Evolutionary conservation across 306 rosid genomes (phyloP).

Genomic region (Cercis canadensis): DNA sequence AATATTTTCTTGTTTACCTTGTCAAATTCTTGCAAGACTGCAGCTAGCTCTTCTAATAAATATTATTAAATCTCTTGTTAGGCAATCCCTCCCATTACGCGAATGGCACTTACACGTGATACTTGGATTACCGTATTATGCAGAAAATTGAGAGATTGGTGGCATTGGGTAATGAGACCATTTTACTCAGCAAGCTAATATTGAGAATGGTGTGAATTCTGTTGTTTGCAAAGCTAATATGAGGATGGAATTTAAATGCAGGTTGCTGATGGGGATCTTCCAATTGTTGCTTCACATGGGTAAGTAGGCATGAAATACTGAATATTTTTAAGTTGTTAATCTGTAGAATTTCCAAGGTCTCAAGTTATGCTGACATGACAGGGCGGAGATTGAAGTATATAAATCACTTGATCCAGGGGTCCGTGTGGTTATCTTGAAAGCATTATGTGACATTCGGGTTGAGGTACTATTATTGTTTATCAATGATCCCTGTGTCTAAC

Average conservation of each 20-base stretch:
- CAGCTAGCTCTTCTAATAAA: constrained; percentile 37
- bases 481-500: not conserved
- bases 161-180: constrained; percentile 90
- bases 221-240: constrained; percentile 42
- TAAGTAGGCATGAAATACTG: constrained; percentile 47
- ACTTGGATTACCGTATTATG: constrained; percentile 97
- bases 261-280: constrained; percentile 98
- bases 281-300: constrained; percentile 98
- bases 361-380: constrained; percentile 49
- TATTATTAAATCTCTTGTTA: constrained; percentile 45
- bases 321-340: constrained; percentile 34
- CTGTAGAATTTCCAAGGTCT: constrained; percentile 39
- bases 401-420: constrained; percentile 89
- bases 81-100: constrained; percentile 97
- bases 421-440: constrained; percentile 93
- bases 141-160: constrained; percentile 99
- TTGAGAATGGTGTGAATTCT: constrained; percentile 30
- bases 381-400: constrained; percentile 85
- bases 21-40: constrained; percentile 27
- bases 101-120: constrained; percentile 98
- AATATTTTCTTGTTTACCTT: constrained; percentile 19
- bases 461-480: constrained; percentile 62
- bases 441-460: constrained; percentile 98
- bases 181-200: constrained; percentile 35
- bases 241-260: constrained; percentile 47